These are phyloP conservation scores for Microdochium nivale DNA, from an alignment of 2,329 filamentous ascomycete species.

Conservation along the genomic window DNA sequence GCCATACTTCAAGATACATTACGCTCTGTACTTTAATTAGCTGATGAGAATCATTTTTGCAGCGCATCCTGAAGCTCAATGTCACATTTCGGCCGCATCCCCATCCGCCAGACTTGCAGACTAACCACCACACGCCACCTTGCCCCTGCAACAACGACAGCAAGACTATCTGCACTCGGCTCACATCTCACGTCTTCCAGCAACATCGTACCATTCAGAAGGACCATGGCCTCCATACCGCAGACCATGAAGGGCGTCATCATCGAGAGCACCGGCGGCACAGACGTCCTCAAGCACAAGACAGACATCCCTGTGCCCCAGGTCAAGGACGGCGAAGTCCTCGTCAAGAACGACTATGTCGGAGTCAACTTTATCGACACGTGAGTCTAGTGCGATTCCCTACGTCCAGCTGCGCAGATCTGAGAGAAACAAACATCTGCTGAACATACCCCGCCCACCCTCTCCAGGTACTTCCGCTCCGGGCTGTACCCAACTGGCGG, in stretches of 20 bases:
- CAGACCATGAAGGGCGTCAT: constrained; percentile 66
- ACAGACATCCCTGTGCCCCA: constrained; percentile 63
- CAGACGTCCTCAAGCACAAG: constrained; percentile 63
- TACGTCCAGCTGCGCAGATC: constrained; percentile 1
- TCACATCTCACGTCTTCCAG: neutral
- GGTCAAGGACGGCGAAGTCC: constrained; percentile 59
- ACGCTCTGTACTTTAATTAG: too few relatives aligned
- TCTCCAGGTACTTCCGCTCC: constrained; percentile 65
- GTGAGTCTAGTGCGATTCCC: constrained; percentile 25
- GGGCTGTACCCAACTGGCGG: constrained; percentile 65
- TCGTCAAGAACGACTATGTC: constrained; percentile 72
- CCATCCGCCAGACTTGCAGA: neutral
- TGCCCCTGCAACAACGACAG: neutral
- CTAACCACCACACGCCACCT: neutral
- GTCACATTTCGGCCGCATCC: neutral
- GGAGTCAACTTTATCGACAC: constrained; percentile 89
- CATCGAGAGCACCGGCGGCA: constrained; percentile 63
- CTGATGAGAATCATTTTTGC: neutral
- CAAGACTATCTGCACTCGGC: neutral
- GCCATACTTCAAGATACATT: neutral
- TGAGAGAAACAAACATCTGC: neutral
- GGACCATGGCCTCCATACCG: constrained; percentile 35
- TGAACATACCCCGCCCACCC: neutral
- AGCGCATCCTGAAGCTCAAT: neutral
- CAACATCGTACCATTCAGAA: neutral